phyloP scores from a whole-genome alignment of 2,329 filamentous ascomycete species.

The Penicillium decumbens region DNA sequence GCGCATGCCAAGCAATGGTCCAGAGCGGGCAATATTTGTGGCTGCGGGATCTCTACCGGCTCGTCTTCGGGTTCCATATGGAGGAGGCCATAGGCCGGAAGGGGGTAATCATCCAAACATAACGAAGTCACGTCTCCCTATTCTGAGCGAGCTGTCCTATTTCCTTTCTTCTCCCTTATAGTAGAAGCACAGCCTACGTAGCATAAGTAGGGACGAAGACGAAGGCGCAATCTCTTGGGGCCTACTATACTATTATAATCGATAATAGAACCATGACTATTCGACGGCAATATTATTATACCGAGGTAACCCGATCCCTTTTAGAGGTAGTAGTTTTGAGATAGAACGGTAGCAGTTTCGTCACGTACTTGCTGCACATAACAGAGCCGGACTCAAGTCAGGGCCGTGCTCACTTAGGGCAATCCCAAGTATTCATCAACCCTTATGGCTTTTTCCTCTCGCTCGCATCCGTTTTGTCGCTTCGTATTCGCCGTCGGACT shows the following conservation, averaged over 20 bases:
- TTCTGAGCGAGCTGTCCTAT: not conserved
- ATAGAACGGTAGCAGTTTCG: not conserved
- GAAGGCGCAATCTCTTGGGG: not conserved
- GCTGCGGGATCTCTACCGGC: slow-evolving; percentile 72
- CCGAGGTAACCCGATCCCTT: not conserved
- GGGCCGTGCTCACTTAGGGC: not conserved
- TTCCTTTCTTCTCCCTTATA: not conserved
- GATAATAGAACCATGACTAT: not conserved
- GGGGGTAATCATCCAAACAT: slow-evolving; percentile 47
- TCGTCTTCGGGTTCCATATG: slow-evolving; percentile 78
- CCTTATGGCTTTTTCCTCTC: not conserved
- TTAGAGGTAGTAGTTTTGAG: not conserved
- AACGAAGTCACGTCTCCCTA: not conserved
- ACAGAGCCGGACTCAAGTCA: not conserved
- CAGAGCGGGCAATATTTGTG: slow-evolving; percentile 70
- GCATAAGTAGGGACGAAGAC: not conserved
- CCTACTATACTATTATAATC: not conserved
- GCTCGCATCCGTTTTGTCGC: not conserved
- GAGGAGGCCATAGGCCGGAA: slow-evolving; percentile 71
- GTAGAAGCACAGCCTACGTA: not conserved
- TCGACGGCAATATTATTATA: not conserved
- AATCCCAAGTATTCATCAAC: not conserved
- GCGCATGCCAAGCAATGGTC: slow-evolving; percentile 72
- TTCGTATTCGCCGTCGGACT: not conserved
- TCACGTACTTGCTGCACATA: not conserved